Percentiles rank a stretch among this genome's conserved stretches.
These are phyloP conservation scores for Xerocomus nothofagi DNA, from an alignment of 1,284 basidiomycete genomes.

Conservation along the genomic window DNA sequence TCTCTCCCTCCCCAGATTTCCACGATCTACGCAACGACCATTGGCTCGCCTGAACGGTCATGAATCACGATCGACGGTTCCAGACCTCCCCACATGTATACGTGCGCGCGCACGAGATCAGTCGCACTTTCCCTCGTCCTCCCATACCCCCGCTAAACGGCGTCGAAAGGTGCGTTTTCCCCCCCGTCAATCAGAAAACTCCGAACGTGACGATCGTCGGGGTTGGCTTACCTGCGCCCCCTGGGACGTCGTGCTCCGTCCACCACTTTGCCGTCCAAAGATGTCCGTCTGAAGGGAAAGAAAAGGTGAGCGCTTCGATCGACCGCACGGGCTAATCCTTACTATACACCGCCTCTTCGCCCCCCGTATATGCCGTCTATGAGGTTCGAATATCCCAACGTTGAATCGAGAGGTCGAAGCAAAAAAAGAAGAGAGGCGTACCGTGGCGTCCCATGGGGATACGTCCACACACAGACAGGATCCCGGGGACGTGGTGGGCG, in stretches of 20 bases:
- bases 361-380: slow-evolving; percentile 48
- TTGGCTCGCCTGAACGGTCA: too few species aligned
- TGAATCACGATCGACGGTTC: too few species aligned
- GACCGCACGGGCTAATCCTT: neutral
- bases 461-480: slow-evolving; percentile 49
- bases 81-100: too few species aligned
- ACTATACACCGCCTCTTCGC: slow-evolving; percentile 45
- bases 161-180: slow-evolving; percentile 15
- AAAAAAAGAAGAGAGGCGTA: slow-evolving; percentile 16
- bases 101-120: slow-evolving; percentile 8
- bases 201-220: too few species aligned
- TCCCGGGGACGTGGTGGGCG: slow-evolving; percentile 21
- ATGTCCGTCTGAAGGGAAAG: slow-evolving; percentile 32
- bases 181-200: slow-evolving; percentile 2
- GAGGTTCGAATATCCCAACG: neutral
- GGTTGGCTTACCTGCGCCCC: slow-evolving; percentile 34
- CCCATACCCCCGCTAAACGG: slow-evolving; percentile 39
- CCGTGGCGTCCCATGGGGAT: slow-evolving; percentile 49
- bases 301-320: neutral
- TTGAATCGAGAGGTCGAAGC: neutral
- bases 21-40: too few species aligned
- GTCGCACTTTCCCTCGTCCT: slow-evolving; percentile 40
- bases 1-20: too few species aligned
- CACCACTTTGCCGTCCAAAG: slow-evolving; percentile 63
- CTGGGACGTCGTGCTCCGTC: slow-evolving; percentile 48